phyloP scores from a whole-genome alignment of 139 green algal species.

The Volvox reticuliferus region DNA sequence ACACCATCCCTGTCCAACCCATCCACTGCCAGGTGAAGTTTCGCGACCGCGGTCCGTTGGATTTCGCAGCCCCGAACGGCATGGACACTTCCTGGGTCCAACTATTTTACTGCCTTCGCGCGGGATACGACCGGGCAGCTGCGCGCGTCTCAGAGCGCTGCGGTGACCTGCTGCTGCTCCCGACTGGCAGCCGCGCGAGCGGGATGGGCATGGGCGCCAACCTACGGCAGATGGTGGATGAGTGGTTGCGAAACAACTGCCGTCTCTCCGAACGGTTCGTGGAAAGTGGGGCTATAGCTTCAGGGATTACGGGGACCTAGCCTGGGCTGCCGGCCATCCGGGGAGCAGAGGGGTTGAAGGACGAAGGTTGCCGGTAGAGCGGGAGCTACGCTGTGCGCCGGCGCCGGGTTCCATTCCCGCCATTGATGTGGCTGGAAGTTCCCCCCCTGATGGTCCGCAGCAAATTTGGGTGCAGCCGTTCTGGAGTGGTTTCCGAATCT shows the following conservation, averaged over 20 bases:
- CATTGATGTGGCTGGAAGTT: no score
- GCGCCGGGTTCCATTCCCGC: no score
- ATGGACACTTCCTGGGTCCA: conserved; percentile 82
- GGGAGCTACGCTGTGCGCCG: no score
- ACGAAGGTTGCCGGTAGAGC: no score
- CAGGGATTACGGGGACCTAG: no score
- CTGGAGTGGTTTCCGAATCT: no score
- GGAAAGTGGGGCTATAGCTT: neutral
- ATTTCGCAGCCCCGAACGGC: conserved; percentile 80
- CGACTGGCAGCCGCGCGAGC: conserved; percentile 2
- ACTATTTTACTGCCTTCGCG: conserved; percentile 82
- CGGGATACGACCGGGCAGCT: conserved; percentile 74
- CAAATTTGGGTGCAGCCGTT: no score
- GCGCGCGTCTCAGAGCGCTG: conserved; percentile 64
- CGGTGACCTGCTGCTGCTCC: conserved; percentile 49
- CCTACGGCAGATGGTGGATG: conserved; percentile 55
- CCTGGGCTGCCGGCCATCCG: no score
- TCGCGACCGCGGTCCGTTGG: conserved; percentile 68
- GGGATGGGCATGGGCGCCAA: neutral
- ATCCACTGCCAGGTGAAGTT: conserved; percentile 64
- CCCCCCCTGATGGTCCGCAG: no score
- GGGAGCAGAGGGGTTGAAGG: no score
- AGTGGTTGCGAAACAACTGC: conserved; percentile 56
- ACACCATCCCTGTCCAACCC: no score
- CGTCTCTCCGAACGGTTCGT: conserved; percentile 48